A percentile compares a stretch with the other conserved stretches of the same genome.
Conservation (phyloP, 2,329 filamentous ascomycete species). For the Paracorniculantispora psalliotae region DNA sequence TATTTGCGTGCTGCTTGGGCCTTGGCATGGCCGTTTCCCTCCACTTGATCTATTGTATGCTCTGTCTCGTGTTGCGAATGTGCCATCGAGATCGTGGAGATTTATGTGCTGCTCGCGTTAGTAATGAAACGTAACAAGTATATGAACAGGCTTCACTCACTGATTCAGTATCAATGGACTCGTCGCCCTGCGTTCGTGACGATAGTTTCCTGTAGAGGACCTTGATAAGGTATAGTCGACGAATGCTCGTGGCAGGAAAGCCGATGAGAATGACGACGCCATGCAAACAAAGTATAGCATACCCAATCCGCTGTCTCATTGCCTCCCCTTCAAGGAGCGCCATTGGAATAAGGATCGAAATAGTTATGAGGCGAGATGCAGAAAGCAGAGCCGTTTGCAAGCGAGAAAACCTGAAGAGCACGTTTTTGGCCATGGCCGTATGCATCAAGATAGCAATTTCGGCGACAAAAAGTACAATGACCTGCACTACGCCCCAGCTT, state of each 20-base stretch:
- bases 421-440: not conserved
- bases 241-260: not conserved
- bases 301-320: not conserved
- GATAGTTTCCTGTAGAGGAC: not conserved
- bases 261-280: not conserved
- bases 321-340: not conserved
- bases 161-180: not conserved
- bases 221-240: not conserved
- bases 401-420: not conserved
- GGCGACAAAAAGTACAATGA: not conserved
- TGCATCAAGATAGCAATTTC: slow-evolving; percentile 1
- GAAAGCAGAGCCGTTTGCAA: not conserved
- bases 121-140: not conserved
- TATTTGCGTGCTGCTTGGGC: not conserved
- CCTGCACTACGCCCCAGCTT: slow-evolving; percentile 7
- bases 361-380: not conserved
- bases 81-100: not conserved
- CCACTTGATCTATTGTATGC: not conserved
- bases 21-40: not conserved
- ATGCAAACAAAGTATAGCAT: not conserved
- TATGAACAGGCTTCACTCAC: not conserved
- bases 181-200: not conserved
- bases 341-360: not conserved
- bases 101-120: not conserved
- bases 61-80: not conserved